phyloP scores from a whole-genome alignment of 805 yeast genomes.

The Candida verbasci region DNA sequence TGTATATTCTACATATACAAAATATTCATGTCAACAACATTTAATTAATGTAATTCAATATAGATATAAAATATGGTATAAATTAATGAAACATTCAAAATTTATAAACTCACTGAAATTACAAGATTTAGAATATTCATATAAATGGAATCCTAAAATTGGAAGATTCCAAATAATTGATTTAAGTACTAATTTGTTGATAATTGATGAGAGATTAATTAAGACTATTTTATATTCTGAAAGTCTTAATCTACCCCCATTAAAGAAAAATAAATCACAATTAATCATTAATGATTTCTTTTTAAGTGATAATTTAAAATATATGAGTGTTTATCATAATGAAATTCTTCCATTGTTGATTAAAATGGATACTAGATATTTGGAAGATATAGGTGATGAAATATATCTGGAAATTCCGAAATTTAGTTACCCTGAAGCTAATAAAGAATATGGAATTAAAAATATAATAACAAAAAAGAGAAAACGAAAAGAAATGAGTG shows the following conservation, averaged over 20 bases:
- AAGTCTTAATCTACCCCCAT: conserved; percentile 25
- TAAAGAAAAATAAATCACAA: conserved; percentile 26
- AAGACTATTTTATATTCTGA: conserved; percentile 29
- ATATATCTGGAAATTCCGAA: conserved; percentile 28
- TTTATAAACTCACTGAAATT: conserved; percentile 10
- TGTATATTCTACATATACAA: conserved; percentile 36
- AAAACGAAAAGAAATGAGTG: background rate
- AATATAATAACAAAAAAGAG: background rate
- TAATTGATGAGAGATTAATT: conserved; percentile 28
- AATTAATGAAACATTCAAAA: conserved; percentile 25
- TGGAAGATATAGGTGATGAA: conserved; percentile 28
- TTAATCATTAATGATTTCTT: conserved; percentile 34
- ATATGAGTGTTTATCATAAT: conserved; percentile 35
- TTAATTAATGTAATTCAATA: conserved; percentile 31
- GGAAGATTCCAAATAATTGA: conserved; percentile 33
- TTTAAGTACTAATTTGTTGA: conserved; percentile 16
- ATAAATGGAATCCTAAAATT: conserved; percentile 32
- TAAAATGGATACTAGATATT: conserved; percentile 21
- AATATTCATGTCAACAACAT: conserved; percentile 37
- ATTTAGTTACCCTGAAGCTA: conserved; percentile 27
- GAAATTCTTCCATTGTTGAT: conserved; percentile 30
- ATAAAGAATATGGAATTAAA: conserved; percentile 15
- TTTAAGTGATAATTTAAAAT: conserved; percentile 27
- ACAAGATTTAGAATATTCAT: conserved; percentile 20
- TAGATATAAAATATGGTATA: conserved; percentile 32